Evolutionary conservation across 176 grass and related monocot species (phyloP).

Genomic region (Typha latifolia): DNA sequence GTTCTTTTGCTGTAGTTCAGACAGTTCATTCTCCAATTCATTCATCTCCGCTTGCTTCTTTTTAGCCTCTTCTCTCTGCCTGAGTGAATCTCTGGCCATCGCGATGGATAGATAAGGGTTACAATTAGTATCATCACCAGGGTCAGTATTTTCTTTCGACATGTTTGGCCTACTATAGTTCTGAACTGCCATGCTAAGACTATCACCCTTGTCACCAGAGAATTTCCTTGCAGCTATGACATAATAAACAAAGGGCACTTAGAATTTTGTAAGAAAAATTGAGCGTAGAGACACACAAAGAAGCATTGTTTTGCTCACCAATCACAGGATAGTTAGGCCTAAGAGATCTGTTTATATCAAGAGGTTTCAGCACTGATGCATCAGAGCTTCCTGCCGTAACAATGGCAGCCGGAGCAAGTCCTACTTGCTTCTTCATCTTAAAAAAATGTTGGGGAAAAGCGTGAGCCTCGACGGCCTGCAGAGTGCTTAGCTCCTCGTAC

Average conservation of each 20-base stretch:
- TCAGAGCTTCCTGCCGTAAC: conserved; percentile 44
- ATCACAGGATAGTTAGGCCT: conserved; percentile 59
- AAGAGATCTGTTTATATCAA: conserved; percentile 52
- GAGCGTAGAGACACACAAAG: not conserved
- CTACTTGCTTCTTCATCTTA: conserved; percentile 50
- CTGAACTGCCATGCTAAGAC: not conserved
- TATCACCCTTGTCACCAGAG: conserved; percentile 37
- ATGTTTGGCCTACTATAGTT: conserved; percentile 29
- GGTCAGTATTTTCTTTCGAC: conserved; percentile 66
- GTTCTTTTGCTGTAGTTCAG: conserved; percentile 50
- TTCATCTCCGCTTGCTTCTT: conserved; percentile 69
- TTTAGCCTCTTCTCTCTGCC: conserved; percentile 65
- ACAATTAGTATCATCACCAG: conserved; percentile 35
- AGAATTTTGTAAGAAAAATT: conserved; percentile 4
- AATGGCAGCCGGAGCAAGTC: conserved; percentile 79
- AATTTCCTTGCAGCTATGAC: conserved; percentile 57
- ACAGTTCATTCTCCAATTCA: conserved; percentile 51
- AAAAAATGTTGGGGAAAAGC: conserved; percentile 75
- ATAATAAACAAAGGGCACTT: not conserved
- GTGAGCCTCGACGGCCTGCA: conserved; percentile 67
- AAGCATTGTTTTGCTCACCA: conserved; percentile 24
- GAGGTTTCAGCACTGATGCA: conserved; percentile 49
- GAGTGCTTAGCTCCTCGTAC: conserved; percentile 58
- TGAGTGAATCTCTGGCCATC: conserved; percentile 85
- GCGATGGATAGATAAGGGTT: conserved; percentile 79